Evolutionary conservation across 2,329 filamentous ascomycete genomes (phyloP).

Genomic region (Neoarthrinium moseri): DNA sequence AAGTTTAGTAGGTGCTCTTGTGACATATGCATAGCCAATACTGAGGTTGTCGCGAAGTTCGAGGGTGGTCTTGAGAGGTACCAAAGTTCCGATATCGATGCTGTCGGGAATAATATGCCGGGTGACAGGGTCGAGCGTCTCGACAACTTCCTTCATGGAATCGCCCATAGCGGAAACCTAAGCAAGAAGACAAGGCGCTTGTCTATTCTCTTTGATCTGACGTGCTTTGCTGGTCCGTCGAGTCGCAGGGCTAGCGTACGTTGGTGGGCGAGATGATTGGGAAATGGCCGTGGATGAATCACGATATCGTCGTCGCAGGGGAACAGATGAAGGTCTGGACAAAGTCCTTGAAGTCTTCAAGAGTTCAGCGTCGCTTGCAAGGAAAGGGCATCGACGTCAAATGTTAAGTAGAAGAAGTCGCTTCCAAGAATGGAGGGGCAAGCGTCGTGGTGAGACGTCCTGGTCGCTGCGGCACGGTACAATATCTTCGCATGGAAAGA

Average conservation of each 20-base stretch:
- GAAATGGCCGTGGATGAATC: no score
- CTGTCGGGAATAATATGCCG: constrained; percentile 28
- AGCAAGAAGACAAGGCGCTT: constrained; percentile 26
- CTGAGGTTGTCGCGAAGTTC: constrained; percentile 60
- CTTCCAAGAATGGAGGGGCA: no score
- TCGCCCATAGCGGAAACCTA: constrained; percentile 34
- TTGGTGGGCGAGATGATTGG: no score
- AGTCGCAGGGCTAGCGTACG: neutral
- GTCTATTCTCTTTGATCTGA: constrained; percentile 14
- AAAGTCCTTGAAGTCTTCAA: no score
- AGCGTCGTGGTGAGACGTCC: no score
- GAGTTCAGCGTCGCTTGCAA: no score
- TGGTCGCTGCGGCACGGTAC: no score
- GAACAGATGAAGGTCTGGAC: no score
- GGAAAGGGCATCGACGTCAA: no score
- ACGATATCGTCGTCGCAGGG: no score
- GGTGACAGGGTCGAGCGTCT: constrained; percentile 34
- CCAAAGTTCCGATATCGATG: constrained; percentile 37
- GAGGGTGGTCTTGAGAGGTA: constrained; percentile 63
- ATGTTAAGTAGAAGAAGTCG: no score
- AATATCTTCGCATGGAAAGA: no score
- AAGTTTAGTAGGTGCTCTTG: constrained; percentile 68
- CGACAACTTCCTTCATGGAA: constrained; percentile 35
- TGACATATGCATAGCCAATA: constrained; percentile 65
- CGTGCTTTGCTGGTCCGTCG: neutral